Conservation (phyloP, 768 basidiomycete genomes). For the Krasilnikovozyma curviuscula region DNA sequence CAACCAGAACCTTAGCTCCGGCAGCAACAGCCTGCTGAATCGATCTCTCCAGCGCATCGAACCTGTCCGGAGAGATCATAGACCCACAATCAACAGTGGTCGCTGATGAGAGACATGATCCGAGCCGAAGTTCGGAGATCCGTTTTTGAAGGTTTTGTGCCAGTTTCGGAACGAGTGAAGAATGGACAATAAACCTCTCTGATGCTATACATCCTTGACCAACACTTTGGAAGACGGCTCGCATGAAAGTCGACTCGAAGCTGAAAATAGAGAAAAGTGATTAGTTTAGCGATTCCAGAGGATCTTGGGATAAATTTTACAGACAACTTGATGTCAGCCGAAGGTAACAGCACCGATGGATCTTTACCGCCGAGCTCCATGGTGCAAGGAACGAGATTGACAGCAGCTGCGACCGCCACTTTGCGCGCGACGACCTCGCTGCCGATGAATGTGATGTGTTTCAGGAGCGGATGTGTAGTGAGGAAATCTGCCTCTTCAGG, state of each 20-base stretch:
- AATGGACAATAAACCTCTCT: slow-evolving; percentile 75
- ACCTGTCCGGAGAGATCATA: slow-evolving; percentile 61
- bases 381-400: slow-evolving; percentile 73
- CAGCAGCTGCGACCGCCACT: slow-evolving; percentile 57
- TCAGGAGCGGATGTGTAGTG: slow-evolving; percentile 55
- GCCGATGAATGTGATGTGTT: slow-evolving; percentile 47
- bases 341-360: slow-evolving; percentile 70
- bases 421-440: slow-evolving; percentile 29
- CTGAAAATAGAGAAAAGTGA: not conserved
- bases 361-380: slow-evolving; percentile 96
- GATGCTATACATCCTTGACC: slow-evolving; percentile 89
- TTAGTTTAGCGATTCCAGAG: too few species aligned
- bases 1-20: slow-evolving; percentile 45
- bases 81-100: slow-evolving; percentile 60
- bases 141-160: slow-evolving; percentile 21
- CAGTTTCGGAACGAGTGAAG: slow-evolving; percentile 30
- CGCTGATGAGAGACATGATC: slow-evolving; percentile 39
- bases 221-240: not conserved
- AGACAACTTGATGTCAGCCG: slow-evolving; percentile 50
- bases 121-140: slow-evolving; percentile 49
- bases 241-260: slow-evolving; percentile 6
- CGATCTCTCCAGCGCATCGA: slow-evolving; percentile 42
- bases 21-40: slow-evolving; percentile 45
- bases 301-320: not conserved
- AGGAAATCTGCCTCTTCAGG: slow-evolving; percentile 69